Base-by-base conservation (phyloP, 129 eudicot species). In the Silybum marianum region DNA sequence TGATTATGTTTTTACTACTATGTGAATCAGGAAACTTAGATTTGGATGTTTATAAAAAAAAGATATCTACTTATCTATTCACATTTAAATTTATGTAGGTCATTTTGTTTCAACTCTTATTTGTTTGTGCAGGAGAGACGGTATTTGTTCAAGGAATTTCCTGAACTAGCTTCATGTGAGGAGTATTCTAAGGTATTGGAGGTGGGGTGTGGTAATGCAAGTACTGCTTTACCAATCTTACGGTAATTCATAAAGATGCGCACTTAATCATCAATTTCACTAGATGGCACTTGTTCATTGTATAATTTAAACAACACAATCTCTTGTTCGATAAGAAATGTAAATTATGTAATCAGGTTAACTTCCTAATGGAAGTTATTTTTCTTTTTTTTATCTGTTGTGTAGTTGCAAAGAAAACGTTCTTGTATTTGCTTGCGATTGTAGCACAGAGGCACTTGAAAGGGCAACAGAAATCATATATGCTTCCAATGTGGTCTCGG, bases 131-230 rank as follows among this genome's bases (percentile, higher is more conserved):
- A 95, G 98, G 99, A 95, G 85, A 93, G 99, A 58, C 88, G 98
- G 70, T 95, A 92, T 85, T 84, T 95, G 83, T 83, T 95, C 66
- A 95, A 95, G 90, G 99, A 93, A 60, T 95, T 95, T 77, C 98
- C 97, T 8, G 98, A 93, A 58, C 83, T 93, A 75, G 91, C 89
- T 22, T 82, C 91, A 23, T 91, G 87, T 86, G 80, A 34, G 63
- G 89, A 81, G n/a, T 25, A 83, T 68, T 84, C 85, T 6, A 92
- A 84, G 75, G 85, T 93, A 21, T 81, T 95, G 90, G 98, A 95
- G 89, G 92, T 91, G 42, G 99, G 99, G 9, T 95, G 99, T 91
- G 99, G 99, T 32, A 93, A 90, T 83, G 98, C 98, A 67, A 95
- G 99, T 81, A 93, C 97, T 4, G 95, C 88, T 70, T 81, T 93